Percentiles rank a stretch among this genome's conserved stretches.
phyloP scores from a whole-genome alignment of 192 early-diverging fungal genomes.

The Backusella australiensis region DNA sequence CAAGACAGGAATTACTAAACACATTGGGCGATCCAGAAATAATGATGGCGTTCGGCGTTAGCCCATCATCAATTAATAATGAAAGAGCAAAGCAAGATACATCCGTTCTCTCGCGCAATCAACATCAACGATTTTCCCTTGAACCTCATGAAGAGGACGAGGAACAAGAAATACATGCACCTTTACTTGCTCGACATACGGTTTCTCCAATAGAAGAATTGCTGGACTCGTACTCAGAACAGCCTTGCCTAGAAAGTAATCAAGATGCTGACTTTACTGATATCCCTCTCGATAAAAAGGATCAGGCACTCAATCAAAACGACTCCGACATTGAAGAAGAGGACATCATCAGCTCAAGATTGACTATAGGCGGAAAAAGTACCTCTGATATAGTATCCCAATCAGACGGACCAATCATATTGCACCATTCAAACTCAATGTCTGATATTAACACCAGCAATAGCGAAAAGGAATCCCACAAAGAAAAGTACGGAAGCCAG shows the following conservation, averaged over 20 bases:
- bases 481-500: not conserved
- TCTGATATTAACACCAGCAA: not conserved
- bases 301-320: not conserved
- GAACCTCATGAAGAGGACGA: not conserved
- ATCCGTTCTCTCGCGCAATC: not conserved
- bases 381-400: not conserved
- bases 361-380: not conserved
- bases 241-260: not conserved
- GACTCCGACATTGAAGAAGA: not conserved
- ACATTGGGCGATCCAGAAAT: constrained; percentile 9
- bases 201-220: not conserved
- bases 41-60: not conserved
- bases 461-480: not conserved
- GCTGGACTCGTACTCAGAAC: not conserved
- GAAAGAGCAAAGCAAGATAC: not conserved
- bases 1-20: constrained; percentile 18
- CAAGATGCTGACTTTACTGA: not conserved
- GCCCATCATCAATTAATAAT: not conserved
- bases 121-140: not conserved
- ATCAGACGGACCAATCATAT: not conserved
- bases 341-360: not conserved
- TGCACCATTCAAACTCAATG: not conserved
- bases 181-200: constrained; percentile 2
- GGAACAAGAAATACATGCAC: constrained; percentile 21
- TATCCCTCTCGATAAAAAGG: not conserved